Conservation (phyloP, 129 eudicot genomes). For the carrot (Daucus carota) region DNA sequence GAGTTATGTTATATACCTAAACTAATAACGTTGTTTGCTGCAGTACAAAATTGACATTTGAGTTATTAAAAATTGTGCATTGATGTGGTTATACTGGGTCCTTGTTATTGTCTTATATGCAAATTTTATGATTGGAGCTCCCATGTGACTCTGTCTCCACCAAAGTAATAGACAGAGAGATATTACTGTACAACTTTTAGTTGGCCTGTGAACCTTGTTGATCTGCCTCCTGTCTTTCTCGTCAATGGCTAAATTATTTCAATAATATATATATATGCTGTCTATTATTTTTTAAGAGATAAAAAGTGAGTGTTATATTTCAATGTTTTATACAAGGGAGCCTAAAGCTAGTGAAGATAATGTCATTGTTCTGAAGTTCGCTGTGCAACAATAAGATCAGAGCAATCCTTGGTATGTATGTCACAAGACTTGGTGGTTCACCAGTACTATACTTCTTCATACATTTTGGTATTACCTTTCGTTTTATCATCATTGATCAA, state of each 20-base stretch:
- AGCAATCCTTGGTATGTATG: constrained; percentile 2
- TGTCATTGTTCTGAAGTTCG: background rate
- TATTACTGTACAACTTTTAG: background rate
- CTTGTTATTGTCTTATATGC: constrained; percentile 52
- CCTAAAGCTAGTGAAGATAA: background rate
- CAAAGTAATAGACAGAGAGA: constrained; percentile 3
- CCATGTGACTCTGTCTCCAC: constrained; percentile 74
- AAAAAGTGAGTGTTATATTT: background rate
- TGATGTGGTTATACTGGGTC: constrained; percentile 66
- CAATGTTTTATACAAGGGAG: background rate
- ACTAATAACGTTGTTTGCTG: background rate
- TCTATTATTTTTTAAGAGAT: background rate
- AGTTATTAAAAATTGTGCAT: constrained; percentile 32
- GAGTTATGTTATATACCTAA: background rate
- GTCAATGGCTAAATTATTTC: background rate
- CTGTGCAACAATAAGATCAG: background rate
- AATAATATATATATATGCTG: background rate
- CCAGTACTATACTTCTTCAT: background rate
- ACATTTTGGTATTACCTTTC: background rate
- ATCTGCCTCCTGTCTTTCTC: constrained; percentile 9
- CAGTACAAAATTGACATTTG: constrained; percentile 7
- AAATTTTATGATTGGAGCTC: constrained; percentile 43
- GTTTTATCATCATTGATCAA: background rate
- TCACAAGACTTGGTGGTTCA: background rate
- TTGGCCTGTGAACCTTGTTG: constrained; percentile 17